Evolutionary conservation across 2,329 filamentous ascomycete species (phyloP).

Genomic region (Phoma sp.): DNA sequence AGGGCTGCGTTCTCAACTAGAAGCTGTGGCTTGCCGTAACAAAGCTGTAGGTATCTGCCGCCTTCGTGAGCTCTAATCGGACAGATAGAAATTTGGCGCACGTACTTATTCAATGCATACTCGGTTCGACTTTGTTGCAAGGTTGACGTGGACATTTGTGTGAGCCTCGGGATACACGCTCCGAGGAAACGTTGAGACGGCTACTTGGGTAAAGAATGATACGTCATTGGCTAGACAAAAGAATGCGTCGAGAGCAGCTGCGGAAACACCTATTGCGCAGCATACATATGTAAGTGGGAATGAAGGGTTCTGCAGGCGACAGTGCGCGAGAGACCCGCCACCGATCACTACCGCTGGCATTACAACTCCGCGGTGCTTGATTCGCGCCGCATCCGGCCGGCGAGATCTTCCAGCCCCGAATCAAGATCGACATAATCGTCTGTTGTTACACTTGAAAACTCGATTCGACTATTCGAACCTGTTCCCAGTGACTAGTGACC

Average conservation of each 20-base stretch:
- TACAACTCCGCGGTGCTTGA: background rate
- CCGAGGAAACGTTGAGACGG: background rate
- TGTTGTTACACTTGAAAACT: background rate
- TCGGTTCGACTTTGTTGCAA: background rate
- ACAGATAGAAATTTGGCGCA: no score
- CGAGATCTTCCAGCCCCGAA: background rate
- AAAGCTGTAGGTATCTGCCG: slow-evolving; percentile 4
- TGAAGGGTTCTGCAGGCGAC: background rate
- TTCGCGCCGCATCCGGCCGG: background rate
- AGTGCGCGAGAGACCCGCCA: background rate
- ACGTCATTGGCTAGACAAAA: no score
- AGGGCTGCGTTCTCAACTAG: background rate
- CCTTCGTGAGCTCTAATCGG: background rate
- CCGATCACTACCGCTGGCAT: background rate
- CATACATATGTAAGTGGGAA: background rate
- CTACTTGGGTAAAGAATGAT: no score
- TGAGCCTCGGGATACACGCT: no score
- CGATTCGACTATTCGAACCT: background rate
- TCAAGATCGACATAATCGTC: background rate
- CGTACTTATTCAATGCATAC: slow-evolving; percentile 11
- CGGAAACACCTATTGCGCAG: background rate
- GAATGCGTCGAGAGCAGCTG: no score
- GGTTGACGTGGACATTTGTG: background rate
- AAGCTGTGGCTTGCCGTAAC: background rate
- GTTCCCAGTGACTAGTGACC: no score